A percentile compares a stretch with the other conserved stretches of the same genome.
phyloP scores from a whole-genome alignment of 1,284 basidiomycete genomes.

The Leccinum angustisporum region DNA sequence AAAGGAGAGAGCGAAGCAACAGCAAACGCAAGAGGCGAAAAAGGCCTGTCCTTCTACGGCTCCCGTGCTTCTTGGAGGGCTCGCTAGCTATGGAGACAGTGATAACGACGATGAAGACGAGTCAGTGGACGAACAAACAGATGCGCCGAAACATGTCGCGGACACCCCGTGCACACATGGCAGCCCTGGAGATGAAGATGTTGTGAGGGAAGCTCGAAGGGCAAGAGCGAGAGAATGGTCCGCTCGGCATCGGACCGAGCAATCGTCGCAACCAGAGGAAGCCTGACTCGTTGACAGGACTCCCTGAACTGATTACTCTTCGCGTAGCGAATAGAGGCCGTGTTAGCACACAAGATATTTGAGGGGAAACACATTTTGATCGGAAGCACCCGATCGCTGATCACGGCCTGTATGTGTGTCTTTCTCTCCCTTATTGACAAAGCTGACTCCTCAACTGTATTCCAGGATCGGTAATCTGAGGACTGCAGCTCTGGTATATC shows the following conservation, averaged over 20 bases:
- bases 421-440: slow-evolving; percentile 17
- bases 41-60: background rate
- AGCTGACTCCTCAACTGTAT: slow-evolving; percentile 10
- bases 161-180: slow-evolving; percentile 2
- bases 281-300: background rate
- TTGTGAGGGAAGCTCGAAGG: slow-evolving; percentile 48
- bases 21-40: slow-evolving; percentile 16
- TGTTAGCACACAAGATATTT: background rate
- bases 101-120: slow-evolving; percentile 36
- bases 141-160: background rate
- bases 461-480: slow-evolving; percentile 75
- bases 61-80: slow-evolving; percentile 42
- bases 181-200: slow-evolving; percentile 28
- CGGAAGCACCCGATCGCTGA: slow-evolving; percentile 54
- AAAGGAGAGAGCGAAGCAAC: slow-evolving; percentile 43
- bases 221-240: slow-evolving; percentile 57
- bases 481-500: slow-evolving; percentile 69
- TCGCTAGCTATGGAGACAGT: slow-evolving; percentile 63
- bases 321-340: background rate
- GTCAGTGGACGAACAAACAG: slow-evolving; percentile 18
- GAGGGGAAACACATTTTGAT: slow-evolving; percentile 3
- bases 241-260: slow-evolving; percentile 40
- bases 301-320: background rate
- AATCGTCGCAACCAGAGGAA: slow-evolving; percentile 10
- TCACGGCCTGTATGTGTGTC: slow-evolving; percentile 60